A percentile compares a stretch with the other conserved stretches of the same genome.
Conservation (phyloP, 805 yeast genomes). For the Lipomyces oligophaga region DNA sequence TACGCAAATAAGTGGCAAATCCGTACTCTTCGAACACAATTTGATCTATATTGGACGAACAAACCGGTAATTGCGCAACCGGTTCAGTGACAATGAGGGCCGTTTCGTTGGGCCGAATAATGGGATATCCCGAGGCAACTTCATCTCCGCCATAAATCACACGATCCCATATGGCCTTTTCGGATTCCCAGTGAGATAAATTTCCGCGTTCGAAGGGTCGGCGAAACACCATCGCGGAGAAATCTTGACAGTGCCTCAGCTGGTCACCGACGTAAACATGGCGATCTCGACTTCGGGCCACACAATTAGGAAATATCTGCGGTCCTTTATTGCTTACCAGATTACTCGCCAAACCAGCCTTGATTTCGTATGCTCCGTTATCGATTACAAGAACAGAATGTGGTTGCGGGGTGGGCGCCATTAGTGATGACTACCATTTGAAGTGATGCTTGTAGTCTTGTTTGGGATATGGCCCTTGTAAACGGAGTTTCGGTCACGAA, state of each 20-base stretch:
- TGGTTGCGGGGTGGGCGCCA: slow-evolving; percentile 18
- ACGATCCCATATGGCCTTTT: slow-evolving; percentile 87
- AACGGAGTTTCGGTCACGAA: background rate
- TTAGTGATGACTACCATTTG: too few relatives aligned
- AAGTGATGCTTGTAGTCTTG: too few relatives aligned
- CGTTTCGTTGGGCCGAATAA: slow-evolving; percentile 45
- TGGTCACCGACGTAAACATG: slow-evolving; percentile 70
- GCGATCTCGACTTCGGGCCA: slow-evolving; percentile 74
- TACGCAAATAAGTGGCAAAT: slow-evolving; percentile 63
- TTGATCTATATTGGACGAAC: slow-evolving; percentile 83
- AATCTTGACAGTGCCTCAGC: slow-evolving; percentile 56
- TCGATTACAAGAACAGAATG: slow-evolving; percentile 57
- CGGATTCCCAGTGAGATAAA: slow-evolving; percentile 83
- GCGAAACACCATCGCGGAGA: slow-evolving; percentile 65
- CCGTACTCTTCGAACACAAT: slow-evolving; percentile 92
- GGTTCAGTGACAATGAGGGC: slow-evolving; percentile 73
- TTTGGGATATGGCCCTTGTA: background rate
- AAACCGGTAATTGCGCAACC: slow-evolving; percentile 74
- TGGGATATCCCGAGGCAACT: background rate
- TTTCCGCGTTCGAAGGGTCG: slow-evolving; percentile 90
- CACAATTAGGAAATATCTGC: slow-evolving; percentile 56
- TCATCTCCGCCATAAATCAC: slow-evolving; percentile 42
- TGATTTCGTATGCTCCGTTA: slow-evolving; percentile 83
- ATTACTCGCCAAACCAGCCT: slow-evolving; percentile 53
- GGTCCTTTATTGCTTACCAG: slow-evolving; percentile 33